Conservation (phyloP, 306 rosid genomes). For the Begonia masoniana region DNA sequence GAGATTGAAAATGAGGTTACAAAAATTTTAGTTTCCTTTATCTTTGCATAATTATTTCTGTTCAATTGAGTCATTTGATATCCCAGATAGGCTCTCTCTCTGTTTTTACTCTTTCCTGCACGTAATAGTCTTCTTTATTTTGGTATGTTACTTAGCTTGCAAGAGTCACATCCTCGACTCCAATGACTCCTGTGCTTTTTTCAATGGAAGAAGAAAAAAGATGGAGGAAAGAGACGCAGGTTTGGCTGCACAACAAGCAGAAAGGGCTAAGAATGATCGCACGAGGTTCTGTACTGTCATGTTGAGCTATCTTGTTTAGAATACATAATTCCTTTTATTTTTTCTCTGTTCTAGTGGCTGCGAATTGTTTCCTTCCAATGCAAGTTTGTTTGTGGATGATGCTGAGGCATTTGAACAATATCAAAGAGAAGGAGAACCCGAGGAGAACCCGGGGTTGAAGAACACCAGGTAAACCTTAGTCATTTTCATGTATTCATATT, state of each 20-base stretch:
- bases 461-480: constrained; percentile 51
- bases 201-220: constrained; percentile 88
- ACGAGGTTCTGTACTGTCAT: constrained; percentile 47
- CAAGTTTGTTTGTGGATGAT: constrained; percentile 96
- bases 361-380: constrained; percentile 83
- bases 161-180: constrained; percentile 53
- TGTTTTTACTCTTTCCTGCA: too few relatives aligned
- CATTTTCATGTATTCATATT: too few relatives aligned
- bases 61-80: too few relatives aligned
- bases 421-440: constrained; percentile 51
- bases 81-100: too few relatives aligned
- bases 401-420: constrained; percentile 81
- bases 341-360: constrained; percentile 24
- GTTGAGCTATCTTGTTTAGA: neutral
- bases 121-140: too few relatives aligned
- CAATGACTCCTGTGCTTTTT: constrained; percentile 75
- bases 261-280: constrained; percentile 92
- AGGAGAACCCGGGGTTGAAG: too few relatives aligned
- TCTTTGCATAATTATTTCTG: too few relatives aligned
- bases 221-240: constrained; percentile 80
- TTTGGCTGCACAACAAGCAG: constrained; percentile 77
- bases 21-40: neutral
- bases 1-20: constrained; percentile 89
- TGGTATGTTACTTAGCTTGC: too few relatives aligned
- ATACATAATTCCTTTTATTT: neutral